These are phyloP conservation scores for Pontederia paniculata DNA, from an alignment of 176 grass and related monocot species.

Conservation along the genomic window DNA sequence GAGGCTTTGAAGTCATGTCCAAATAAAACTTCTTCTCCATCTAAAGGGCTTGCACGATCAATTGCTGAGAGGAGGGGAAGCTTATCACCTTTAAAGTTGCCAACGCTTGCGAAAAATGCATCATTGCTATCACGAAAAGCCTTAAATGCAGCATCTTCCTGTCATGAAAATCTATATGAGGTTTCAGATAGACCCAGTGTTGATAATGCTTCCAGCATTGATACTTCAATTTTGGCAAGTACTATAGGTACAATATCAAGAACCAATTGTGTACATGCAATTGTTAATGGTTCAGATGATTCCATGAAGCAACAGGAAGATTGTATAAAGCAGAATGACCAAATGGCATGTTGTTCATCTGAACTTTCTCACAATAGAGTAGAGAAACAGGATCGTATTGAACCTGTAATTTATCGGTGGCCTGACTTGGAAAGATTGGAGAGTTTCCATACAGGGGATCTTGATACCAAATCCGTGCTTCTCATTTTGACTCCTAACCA, in stretches of 20 bases:
- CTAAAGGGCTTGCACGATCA: constrained; percentile 35
- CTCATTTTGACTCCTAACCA: constrained; percentile 56
- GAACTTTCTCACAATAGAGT: constrained; percentile 24
- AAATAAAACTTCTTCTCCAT: constrained; percentile 34
- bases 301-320: not conserved
- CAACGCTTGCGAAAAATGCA: constrained; percentile 53
- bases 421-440: constrained; percentile 65
- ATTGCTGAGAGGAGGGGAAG: constrained; percentile 94
- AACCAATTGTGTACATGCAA: constrained; percentile 17
- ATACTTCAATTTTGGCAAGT: constrained; percentile 12
- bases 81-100: constrained; percentile 71
- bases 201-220: not conserved
- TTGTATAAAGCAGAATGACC: not conserved
- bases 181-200: constrained; percentile 31
- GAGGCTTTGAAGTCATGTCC: constrained; percentile 33
- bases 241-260: constrained; percentile 22
- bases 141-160: constrained; percentile 17
- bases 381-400: constrained; percentile 15
- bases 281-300: constrained; percentile 19
- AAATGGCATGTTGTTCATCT: constrained; percentile 12
- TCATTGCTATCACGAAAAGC: constrained; percentile 32
- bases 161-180: constrained; percentile 26
- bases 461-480: constrained; percentile 72
- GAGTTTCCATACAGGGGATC: constrained; percentile 39
- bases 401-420: constrained; percentile 55